These are phyloP conservation scores for Fistulifera pelliculosa DNA, from an alignment of 108 stramenopile species.

Conservation along the genomic window DNA sequence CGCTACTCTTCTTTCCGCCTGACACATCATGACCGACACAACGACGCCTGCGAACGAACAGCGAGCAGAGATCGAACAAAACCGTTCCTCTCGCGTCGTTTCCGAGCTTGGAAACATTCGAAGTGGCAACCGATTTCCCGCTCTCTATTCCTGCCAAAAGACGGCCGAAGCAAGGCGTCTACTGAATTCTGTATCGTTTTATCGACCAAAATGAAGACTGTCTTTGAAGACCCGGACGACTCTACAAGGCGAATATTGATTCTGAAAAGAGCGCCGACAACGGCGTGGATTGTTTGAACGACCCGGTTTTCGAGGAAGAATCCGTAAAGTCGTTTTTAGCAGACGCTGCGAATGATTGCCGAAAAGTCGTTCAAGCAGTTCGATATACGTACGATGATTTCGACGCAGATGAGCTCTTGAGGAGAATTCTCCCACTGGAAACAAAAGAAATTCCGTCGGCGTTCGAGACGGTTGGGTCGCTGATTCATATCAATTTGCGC, in stretches of 20 bases:
- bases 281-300: too few species aligned
- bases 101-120: constrained; percentile 21
- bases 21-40: too few species aligned
- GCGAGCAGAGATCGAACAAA: too few species aligned
- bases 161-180: constrained; percentile 43
- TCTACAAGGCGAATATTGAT: neutral
- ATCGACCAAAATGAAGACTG: constrained; percentile 46
- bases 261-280: neutral
- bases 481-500: constrained; percentile 95
- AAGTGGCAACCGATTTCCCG: constrained; percentile 25
- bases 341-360: constrained; percentile 12
- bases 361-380: constrained; percentile 14
- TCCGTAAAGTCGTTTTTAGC: neutral
- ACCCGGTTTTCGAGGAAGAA: constrained; percentile 12
- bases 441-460: constrained; percentile 70
- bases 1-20: too few species aligned
- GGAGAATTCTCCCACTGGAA: constrained; percentile 41
- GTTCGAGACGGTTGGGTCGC: constrained; percentile 89
- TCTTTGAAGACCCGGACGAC: constrained; percentile 22
- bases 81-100: constrained; percentile 6
- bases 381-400: constrained; percentile 38
- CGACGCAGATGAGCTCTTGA: constrained; percentile 71
- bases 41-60: too few species aligned
- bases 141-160: constrained; percentile 49
- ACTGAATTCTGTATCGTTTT: constrained; percentile 38